A percentile compares a stretch with the other conserved stretches of the same genome.
These are phyloP conservation scores for Starmera amethionina DNA, from an alignment of 805 yeast species.

Conservation along the genomic window DNA sequence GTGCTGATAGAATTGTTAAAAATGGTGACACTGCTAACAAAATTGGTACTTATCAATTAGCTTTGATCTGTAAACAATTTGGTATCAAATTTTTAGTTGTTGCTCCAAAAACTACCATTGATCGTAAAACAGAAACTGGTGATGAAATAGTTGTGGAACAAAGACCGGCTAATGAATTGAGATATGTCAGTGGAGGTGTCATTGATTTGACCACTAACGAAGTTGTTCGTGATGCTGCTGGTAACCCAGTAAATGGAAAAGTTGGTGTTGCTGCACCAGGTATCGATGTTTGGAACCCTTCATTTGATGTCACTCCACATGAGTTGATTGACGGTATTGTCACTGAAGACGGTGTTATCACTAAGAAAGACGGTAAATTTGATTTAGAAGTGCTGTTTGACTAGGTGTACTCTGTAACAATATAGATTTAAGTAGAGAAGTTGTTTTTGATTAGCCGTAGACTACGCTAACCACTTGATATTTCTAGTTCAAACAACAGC, in stretches of 20 bases:
- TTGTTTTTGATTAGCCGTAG: background rate
- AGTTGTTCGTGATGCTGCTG: constrained; percentile 14
- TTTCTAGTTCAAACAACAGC: too few relatives aligned
- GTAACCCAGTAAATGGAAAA: constrained; percentile 30
- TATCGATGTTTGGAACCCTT: constrained; percentile 89
- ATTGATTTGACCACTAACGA: constrained; percentile 24
- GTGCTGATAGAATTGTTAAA: constrained; percentile 88
- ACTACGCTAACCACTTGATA: too few relatives aligned
- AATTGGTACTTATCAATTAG: constrained; percentile 88
- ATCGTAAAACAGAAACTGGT: constrained; percentile 55
- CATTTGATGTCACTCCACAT: constrained; percentile 89
- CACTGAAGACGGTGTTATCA: constrained; percentile 61
- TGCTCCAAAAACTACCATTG: constrained; percentile 91
- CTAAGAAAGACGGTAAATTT: constrained; percentile 46
- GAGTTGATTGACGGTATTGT: constrained; percentile 78
- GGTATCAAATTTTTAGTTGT: constrained; percentile 84
- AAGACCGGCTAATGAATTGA: constrained; percentile 73
- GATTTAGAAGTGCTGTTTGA: constrained; percentile 22
- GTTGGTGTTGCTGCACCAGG: constrained; percentile 82
- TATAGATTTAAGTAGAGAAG: background rate
- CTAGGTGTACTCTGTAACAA: background rate
- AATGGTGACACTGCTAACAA: constrained; percentile 97
- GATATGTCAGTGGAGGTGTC: constrained; percentile 62
- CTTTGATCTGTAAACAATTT: constrained; percentile 55
- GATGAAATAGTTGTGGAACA: constrained; percentile 77